phyloP scores from a whole-genome alignment of 2,329 filamentous ascomycete species.

The Exophiala aquamarina region DNA sequence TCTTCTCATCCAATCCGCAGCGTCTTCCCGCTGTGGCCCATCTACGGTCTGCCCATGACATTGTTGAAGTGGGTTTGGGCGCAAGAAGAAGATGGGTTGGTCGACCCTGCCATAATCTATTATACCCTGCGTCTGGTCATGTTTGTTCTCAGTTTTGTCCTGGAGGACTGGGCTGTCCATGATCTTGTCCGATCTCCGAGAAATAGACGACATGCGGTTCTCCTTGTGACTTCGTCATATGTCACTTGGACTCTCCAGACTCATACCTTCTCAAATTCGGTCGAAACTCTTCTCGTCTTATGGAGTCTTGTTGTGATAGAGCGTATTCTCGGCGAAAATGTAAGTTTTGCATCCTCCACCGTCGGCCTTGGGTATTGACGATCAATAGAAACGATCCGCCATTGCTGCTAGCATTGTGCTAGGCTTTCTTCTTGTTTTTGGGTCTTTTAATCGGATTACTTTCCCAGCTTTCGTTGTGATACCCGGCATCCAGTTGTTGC shows the following conservation, averaged over 20 bases:
- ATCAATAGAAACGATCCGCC: slow-evolving; percentile 67
- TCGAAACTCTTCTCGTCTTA: slow-evolving; percentile 87
- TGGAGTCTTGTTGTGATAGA: slow-evolving; percentile 93
- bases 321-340: slow-evolving; percentile 77
- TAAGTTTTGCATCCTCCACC: slow-evolving; percentile 45
- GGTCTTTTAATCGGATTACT: slow-evolving; percentile 94
- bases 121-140: slow-evolving; percentile 86
- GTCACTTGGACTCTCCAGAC: slow-evolving; percentile 99
- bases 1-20: slow-evolving; percentile 85
- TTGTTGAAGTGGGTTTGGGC: slow-evolving; percentile 90
- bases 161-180: slow-evolving; percentile 96
- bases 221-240: slow-evolving; percentile 91
- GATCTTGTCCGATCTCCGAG: slow-evolving; percentile 79
- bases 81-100: slow-evolving; percentile 74
- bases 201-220: slow-evolving; percentile 69
- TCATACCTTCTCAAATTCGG: slow-evolving; percentile 96
- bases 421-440: slow-evolving; percentile 78
- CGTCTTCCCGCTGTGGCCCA: slow-evolving; percentile 92
- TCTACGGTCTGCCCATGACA: slow-evolving; percentile 92
- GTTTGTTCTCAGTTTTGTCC: slow-evolving; percentile 92
- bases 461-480: slow-evolving; percentile 91
- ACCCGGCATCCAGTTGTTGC: slow-evolving; percentile 78
- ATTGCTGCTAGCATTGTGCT: slow-evolving; percentile 74
- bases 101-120: slow-evolving; percentile 83
- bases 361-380: not conserved